Evolutionary conservation across 2,329 filamentous ascomycete species (phyloP), one percentile per base, ranked within the genome.

Genomic region (Aspergillus sergii): DNA sequence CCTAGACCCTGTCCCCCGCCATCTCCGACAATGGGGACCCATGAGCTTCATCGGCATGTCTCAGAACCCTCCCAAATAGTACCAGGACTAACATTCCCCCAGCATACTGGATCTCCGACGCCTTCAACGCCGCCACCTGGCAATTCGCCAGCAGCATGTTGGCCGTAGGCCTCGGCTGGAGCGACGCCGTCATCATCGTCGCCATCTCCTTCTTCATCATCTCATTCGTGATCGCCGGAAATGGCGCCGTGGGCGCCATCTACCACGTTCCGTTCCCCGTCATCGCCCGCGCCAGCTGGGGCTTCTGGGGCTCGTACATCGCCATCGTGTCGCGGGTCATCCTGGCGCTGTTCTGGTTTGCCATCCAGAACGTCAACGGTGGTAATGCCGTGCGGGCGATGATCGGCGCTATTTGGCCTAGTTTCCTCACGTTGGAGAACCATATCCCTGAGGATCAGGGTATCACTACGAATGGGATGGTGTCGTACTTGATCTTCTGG

Each of bases 341-440:
- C 61, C 80, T 87, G 4, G 85, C 84, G 6, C 72, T 86, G 21
- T 86, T 88, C 74, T 87, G 85, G 89, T 86, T 90, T 59, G 87
- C 88, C 0, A 89, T 91, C 54, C 87, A 90, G 67, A 86, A 85
- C 46, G 86, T 87, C 64, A 89, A 88, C 66, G 88, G 88, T 0
- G 87, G 84, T 0, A 84, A 85, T 61, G 79, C 81, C 0, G 78
- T 86, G 10, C 76, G 78, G 5, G 81, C 83, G 50, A 85, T 85
- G 75, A 75, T 86, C 16, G 80, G 80, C 9, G 84, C 85, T 1
- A 86, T 87, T 66, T 83, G 79, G 80, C 79, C 80, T 2, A 78
- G 75, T 16, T 81, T 75, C 59, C 66, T 74, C 51, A 64, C 66
- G 1, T 57, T 82, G n/a, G 66, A 68, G 11, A 81, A 82, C 62